Conservation (phyloP, 768 basidiomycete genomes). For the Lenzites betulinus region DNA sequence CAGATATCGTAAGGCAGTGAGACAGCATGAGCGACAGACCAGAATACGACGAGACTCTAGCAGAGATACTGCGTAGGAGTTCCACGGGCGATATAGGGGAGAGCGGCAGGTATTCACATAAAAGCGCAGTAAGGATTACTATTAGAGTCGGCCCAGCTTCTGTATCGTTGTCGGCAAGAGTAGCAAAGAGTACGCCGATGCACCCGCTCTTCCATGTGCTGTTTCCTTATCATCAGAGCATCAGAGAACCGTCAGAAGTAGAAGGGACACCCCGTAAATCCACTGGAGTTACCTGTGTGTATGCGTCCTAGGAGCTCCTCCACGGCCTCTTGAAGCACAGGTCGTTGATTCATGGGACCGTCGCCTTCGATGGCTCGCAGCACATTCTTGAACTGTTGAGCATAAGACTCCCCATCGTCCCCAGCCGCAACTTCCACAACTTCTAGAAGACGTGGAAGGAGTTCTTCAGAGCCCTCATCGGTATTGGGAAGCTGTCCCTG, state of each 20-base stretch:
- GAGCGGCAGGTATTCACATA: conserved; percentile 59
- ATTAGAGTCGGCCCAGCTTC: conserved; percentile 54
- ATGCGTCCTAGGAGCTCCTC: conserved; percentile 55
- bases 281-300: conserved; percentile 51
- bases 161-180: conserved; percentile 41
- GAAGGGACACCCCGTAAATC: conserved; percentile 15
- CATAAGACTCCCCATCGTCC: conserved; percentile 62
- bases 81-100: conserved; percentile 51
- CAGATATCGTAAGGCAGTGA: neutral
- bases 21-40: conserved; percentile 38
- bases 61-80: conserved; percentile 49
- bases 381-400: conserved; percentile 47
- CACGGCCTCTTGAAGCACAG: conserved; percentile 57
- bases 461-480: conserved; percentile 43
- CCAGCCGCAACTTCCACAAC: conserved; percentile 48
- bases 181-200: conserved; percentile 37
- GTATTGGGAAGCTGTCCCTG: conserved; percentile 39
- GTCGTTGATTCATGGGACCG: conserved; percentile 32
- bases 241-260: neutral
- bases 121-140: conserved; percentile 67
- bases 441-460: conserved; percentile 53
- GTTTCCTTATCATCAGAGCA: conserved; percentile 36
- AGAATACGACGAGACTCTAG: conserved; percentile 41
- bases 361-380: conserved; percentile 41
- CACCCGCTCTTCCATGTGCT: conserved; percentile 40